Conservation (phyloP, 2,329 filamentous ascomycete genomes). For the Paecilomyces fulvus region DNA sequence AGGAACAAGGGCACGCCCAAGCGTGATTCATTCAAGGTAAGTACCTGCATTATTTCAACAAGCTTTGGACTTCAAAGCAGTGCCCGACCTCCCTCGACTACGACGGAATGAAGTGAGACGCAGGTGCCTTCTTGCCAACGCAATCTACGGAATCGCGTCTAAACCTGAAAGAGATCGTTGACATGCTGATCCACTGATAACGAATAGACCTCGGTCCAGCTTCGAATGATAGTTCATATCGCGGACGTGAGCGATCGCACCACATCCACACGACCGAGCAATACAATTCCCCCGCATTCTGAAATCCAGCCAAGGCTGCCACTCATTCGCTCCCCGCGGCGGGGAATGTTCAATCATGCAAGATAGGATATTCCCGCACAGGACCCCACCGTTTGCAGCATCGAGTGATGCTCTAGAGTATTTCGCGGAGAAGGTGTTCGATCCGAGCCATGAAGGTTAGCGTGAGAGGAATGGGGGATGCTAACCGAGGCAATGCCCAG, state of each 20-base stretch:
- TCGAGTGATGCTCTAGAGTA: background rate
- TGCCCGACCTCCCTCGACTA: no score
- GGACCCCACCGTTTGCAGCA: background rate
- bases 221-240: background rate
- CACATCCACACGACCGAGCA: background rate
- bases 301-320: background rate
- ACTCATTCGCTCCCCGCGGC: background rate
- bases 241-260: background rate
- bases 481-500: background rate
- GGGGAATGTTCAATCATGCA: background rate
- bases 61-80: no score
- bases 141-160: no score
- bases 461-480: background rate
- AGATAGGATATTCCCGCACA: background rate
- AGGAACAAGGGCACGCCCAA: no score
- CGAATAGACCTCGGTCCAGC: no score
- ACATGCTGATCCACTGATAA: no score
- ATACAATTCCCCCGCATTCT: background rate
- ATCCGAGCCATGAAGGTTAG: background rate
- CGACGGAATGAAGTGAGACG: no score
- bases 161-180: no score
- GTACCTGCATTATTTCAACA: no score
- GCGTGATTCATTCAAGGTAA: no score
- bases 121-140: no score
- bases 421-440: background rate